Percentiles rank a stretch among this genome's conserved stretches.
phyloP scores from a whole-genome alignment of 139 green algal species.

The Trebouxia sp. region DNA sequence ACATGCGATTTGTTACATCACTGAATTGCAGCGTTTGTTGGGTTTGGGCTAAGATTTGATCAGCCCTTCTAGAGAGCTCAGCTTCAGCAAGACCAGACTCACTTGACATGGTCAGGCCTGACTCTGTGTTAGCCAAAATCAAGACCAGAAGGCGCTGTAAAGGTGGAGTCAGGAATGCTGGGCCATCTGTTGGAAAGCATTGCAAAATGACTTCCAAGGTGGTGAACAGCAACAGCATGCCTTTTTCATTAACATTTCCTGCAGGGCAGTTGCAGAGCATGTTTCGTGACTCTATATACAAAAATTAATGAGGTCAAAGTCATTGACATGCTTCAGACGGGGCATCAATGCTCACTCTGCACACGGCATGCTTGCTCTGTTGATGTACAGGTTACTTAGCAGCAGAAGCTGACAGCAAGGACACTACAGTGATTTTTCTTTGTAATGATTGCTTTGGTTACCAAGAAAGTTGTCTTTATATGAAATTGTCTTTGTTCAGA shows the following conservation, averaged over 20 bases:
- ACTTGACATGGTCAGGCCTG: conserved; percentile 56
- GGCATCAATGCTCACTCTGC: not conserved
- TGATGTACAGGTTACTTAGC: too few species aligned
- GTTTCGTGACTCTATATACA: too few species aligned
- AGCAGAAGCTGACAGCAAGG: not conserved
- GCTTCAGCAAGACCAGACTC: too few species aligned
- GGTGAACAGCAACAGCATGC: conserved; percentile 62
- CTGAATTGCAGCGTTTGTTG: too few species aligned
- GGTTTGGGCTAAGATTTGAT: too few species aligned
- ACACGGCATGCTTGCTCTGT: not conserved
- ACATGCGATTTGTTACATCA: too few species aligned
- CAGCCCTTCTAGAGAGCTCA: too few species aligned
- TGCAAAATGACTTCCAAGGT: conserved; percentile 55
- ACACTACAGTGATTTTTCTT: not conserved
- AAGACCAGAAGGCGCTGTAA: conserved; percentile 60
- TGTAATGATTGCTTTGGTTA: too few species aligned
- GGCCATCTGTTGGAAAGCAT: conserved; percentile 49
- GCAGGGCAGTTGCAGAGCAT: conserved; percentile 44
- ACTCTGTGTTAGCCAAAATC: conserved; percentile 54
- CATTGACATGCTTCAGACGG: too few species aligned
- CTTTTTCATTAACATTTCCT: conserved; percentile 63
- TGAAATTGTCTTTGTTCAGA: not conserved
- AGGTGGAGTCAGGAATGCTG: conserved; percentile 42
- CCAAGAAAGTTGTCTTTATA: too few species aligned
- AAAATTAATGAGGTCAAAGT: too few species aligned